Evolutionary conservation across 768 basidiomycete species (phyloP).

Genomic region (Collybia sordida): DNA sequence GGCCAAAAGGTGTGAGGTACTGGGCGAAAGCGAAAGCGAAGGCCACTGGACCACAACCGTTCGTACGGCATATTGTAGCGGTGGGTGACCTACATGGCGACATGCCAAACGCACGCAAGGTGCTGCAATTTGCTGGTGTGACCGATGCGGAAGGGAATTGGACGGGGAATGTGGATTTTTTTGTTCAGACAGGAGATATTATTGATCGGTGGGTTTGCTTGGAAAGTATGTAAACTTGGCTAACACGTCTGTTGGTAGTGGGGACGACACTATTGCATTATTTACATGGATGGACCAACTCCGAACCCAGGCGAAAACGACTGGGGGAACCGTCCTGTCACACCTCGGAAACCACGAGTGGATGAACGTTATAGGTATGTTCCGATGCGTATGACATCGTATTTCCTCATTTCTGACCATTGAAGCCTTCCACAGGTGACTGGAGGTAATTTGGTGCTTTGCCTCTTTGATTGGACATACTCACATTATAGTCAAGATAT

Average conservation of each 20-base stretch:
- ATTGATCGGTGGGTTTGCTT: constrained; percentile 70
- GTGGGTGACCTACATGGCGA: constrained; percentile 95
- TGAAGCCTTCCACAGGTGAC: constrained; percentile 52
- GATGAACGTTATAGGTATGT: constrained; percentile 84
- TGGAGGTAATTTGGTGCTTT: constrained; percentile 60
- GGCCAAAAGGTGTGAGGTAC: constrained; percentile 7
- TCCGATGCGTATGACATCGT: background rate
- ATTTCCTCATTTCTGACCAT: too few relatives aligned
- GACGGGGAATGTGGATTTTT: constrained; percentile 79
- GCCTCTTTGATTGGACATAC: background rate
- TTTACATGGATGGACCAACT: constrained; percentile 85
- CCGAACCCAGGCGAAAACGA: constrained; percentile 65
- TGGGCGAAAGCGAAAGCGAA: constrained; percentile 4
- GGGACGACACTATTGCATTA: constrained; percentile 85
- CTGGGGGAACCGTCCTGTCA: constrained; percentile 72
- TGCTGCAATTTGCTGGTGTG: constrained; percentile 79
- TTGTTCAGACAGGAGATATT: constrained; percentile 96
- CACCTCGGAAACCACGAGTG: constrained; percentile 95
- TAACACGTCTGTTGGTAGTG: constrained; percentile 40
- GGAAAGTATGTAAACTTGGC: too few relatives aligned
- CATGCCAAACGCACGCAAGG: constrained; percentile 71
- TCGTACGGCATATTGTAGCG: constrained; percentile 68
- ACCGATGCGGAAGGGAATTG: constrained; percentile 73
- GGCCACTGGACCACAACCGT: constrained; percentile 20
- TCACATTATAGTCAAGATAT: constrained; percentile 50